Evolutionary conservation across 768 basidiomycete genomes (phyloP).

Genomic region (Phaeolepiota aurea): DNA sequence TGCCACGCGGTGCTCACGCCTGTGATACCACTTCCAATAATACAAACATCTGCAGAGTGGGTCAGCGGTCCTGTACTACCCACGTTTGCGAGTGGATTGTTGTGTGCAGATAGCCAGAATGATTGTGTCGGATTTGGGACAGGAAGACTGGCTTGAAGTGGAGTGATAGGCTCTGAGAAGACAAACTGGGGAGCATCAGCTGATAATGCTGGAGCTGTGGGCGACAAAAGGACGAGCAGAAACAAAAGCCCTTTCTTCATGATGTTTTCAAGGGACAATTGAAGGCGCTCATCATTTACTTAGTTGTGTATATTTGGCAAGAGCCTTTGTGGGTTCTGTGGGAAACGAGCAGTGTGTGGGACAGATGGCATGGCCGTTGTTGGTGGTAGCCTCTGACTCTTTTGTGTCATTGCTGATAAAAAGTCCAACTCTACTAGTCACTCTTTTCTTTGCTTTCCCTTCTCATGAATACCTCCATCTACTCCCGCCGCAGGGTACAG

Average conservation of each 20-base stretch:
- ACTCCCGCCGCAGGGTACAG: neutral
- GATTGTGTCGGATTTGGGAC: slow-evolving; percentile 59
- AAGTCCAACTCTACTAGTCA: neutral
- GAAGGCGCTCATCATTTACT: neutral
- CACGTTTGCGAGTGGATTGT: slow-evolving; percentile 57
- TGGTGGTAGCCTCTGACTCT: too few species aligned
- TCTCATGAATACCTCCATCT: too few species aligned
- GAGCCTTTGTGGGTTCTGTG: too few species aligned
- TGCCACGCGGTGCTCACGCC: slow-evolving; percentile 73
- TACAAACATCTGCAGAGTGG: slow-evolving; percentile 57
- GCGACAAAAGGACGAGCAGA: neutral
- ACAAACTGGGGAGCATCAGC: neutral
- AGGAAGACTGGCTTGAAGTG: slow-evolving; percentile 27
- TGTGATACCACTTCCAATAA: slow-evolving; percentile 77
- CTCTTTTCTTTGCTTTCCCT: neutral
- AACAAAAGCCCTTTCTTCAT: too few species aligned
- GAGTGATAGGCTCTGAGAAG: neutral
- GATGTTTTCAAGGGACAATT: neutral
- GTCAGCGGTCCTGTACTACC: slow-evolving; percentile 61
- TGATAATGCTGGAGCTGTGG: neutral
- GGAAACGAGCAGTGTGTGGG: too few species aligned
- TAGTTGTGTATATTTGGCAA: too few species aligned
- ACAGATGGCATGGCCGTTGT: too few species aligned
- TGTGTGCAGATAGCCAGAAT: slow-evolving; percentile 60
- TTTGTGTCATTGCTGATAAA: too few species aligned